These are phyloP conservation scores for Clavispora santaluciae DNA, from an alignment of 805 yeast species.

Conservation along the genomic window DNA sequence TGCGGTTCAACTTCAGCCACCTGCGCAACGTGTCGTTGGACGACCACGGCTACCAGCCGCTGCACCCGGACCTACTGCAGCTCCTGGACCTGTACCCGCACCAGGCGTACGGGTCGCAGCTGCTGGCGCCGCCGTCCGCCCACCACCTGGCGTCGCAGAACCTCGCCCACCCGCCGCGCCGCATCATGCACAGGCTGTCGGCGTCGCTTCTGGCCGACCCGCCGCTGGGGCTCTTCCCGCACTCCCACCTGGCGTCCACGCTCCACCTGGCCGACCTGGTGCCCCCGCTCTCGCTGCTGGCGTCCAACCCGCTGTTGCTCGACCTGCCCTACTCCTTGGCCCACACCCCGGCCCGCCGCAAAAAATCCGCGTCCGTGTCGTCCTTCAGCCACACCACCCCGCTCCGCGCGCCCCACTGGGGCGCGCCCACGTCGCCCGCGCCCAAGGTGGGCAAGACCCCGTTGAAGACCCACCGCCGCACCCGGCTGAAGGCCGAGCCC, in stretches of 20 bases:
- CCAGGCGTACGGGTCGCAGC: neutral
- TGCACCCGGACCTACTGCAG: neutral
- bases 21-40: slow-evolving; percentile 18
- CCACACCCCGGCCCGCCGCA: slow-evolving; percentile 35
- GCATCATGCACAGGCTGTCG: slow-evolving; percentile 8
- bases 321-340: slow-evolving; percentile 28
- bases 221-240: slow-evolving; percentile 13
- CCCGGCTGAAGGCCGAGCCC: slow-evolving; percentile 14
- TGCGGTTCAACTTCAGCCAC: slow-evolving; percentile 9
- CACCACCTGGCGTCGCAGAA: neutral
- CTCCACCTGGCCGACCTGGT: slow-evolving; percentile 31
- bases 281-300: slow-evolving; percentile 33
- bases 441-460: slow-evolving; percentile 36
- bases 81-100: neutral
- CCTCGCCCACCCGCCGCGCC: neutral
- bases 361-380: slow-evolving; percentile 31
- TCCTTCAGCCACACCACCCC: slow-evolving; percentile 33
- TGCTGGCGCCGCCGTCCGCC: neutral
- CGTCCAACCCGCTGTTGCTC: slow-evolving; percentile 30
- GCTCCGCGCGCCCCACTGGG: slow-evolving; percentile 16
- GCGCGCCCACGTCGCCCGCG: slow-evolving; percentile 1
- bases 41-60: slow-evolving; percentile 6
- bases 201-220: slow-evolving; percentile 13
- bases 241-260: slow-evolving; percentile 13
- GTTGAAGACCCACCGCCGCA: slow-evolving; percentile 12